Percentiles rank a stretch among this genome's conserved stretches.
Evolutionary conservation across 2,329 filamentous ascomycete genomes (phyloP).

Genomic region (Neoscytalidium dimidiatum): DNA sequence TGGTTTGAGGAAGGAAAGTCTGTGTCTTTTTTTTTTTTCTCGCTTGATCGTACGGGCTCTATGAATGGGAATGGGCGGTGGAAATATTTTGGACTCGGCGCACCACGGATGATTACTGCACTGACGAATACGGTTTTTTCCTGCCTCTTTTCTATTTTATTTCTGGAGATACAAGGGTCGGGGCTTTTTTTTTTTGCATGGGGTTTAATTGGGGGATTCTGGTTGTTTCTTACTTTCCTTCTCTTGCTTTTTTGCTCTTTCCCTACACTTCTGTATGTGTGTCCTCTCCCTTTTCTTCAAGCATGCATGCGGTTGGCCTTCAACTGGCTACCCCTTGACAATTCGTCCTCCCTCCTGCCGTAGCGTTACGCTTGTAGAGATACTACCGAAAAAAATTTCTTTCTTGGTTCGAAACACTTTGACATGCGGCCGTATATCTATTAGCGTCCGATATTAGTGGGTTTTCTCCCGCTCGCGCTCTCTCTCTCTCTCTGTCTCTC

Average conservation of each 20-base stretch:
- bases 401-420: too few relatives aligned
- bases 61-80: background rate
- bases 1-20: too few relatives aligned
- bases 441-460: too few relatives aligned
- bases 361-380: slow-evolving; percentile 8
- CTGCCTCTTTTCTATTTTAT: background rate
- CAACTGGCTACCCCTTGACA: background rate
- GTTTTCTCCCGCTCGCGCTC: background rate
- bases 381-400: background rate
- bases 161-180: background rate
- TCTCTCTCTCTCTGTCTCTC: too few relatives aligned
- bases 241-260: background rate
- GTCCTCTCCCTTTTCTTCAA: background rate
- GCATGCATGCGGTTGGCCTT: background rate
- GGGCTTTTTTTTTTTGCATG: background rate
- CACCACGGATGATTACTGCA: background rate
- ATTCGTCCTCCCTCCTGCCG: background rate
- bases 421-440: background rate
- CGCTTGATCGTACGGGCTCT: background rate
- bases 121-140: background rate
- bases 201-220: background rate
- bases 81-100: too few relatives aligned
- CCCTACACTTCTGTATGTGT: too few relatives aligned
- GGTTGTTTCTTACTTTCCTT: background rate
- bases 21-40: background rate